Base-by-base conservation (phyloP, 768 basidiomycete genomes). In the Lenzites betulinus region DNA sequence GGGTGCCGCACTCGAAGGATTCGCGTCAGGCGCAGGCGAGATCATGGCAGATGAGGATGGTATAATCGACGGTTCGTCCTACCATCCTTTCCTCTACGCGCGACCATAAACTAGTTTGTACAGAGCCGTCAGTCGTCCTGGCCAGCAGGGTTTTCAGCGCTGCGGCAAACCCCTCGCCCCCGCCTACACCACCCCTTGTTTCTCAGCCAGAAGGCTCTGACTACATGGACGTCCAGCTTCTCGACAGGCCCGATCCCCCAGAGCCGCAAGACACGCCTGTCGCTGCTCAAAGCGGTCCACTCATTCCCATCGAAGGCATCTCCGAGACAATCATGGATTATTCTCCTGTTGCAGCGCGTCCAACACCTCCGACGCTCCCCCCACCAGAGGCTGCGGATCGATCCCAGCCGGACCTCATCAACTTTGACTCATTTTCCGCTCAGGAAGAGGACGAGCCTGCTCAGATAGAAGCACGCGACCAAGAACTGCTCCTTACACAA, bases 101-200 rank as follows among this genome's bases (percentile, higher is more conserved):
- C 8, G 25, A 16, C 26, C 35, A 7, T 16, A 35, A 3, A 23
- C n/a, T 20, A 28, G 39, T 12, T 42, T n/a, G 9, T 47, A 8
- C 58, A 71, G 90, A 91, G 68, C 89, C 88, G 9, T 82, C 88
- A 2, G 87, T 88, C 56, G 78, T 79, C 5, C 75, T 92, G 50
- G 90, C 87, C 33, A 82, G 76, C 62, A 84, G 75, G 72, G 83
- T 92, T 47, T 79, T 87, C 46, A 80, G 84, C 51, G 90, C 90
- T 52, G 82, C 84, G 58, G 85, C 84, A 66, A 92, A 92, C 66
- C 90, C 90, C 18, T 92, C 90, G 18, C 89, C 90, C 18, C 84
- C 84, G 5, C 84, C 84, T 1, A 68, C 64, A 44, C 67, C 69
- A 13, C 55, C 62, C 1, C 39, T 42, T 18, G n/a, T 57, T 16